Percentiles rank a stretch among this genome's conserved stretches.
Conservation (phyloP, 257 asterid species). For the Thymus quinquecostatus region DNA sequence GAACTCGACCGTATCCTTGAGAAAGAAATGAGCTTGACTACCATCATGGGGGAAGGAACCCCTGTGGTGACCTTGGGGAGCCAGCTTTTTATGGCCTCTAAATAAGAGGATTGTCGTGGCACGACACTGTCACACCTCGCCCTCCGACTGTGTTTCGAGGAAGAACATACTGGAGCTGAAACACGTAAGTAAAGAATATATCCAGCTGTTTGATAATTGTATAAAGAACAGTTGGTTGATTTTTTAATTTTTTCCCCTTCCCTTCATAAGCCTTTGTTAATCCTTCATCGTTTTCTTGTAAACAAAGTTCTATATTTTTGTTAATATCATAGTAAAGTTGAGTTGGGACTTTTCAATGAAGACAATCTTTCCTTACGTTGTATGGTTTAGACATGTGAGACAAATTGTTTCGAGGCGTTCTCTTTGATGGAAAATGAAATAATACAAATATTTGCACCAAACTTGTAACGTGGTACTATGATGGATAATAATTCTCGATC, state of each 20-base stretch:
- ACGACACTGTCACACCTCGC: conserved; percentile 3
- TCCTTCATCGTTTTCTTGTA: conserved; percentile 35
- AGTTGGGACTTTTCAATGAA: neutral
- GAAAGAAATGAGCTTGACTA: conserved; percentile 88
- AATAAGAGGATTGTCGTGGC: conserved; percentile 34
- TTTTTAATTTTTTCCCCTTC: conserved; percentile 26
- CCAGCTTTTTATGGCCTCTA: conserved; percentile 83
- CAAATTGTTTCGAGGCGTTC: neutral
- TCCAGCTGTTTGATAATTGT: conserved; percentile 82
- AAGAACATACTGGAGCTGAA: conserved; percentile 33
- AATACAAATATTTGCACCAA: neutral
- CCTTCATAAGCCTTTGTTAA: conserved; percentile 31
- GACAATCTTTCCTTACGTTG: neutral
- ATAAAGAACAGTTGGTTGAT: conserved; percentile 67
- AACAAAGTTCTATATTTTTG: conserved; percentile 40
- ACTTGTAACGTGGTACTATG: too few relatives aligned
- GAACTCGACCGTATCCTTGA: conserved; percentile 85
- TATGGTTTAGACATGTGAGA: neutral
- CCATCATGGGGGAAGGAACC: conserved; percentile 93
- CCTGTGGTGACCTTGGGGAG: conserved; percentile 88
- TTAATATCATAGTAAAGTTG: conserved; percentile 36
- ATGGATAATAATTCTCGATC: too few relatives aligned
- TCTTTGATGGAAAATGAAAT: neutral
- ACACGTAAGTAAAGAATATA: conserved; percentile 36
- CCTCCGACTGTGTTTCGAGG: conserved; percentile 40